A percentile compares a stretch with the other conserved stretches of the same genome.
phyloP scores from a whole-genome alignment of 164 flowering plant genomes.

The Tetracentron sinense region DNA sequence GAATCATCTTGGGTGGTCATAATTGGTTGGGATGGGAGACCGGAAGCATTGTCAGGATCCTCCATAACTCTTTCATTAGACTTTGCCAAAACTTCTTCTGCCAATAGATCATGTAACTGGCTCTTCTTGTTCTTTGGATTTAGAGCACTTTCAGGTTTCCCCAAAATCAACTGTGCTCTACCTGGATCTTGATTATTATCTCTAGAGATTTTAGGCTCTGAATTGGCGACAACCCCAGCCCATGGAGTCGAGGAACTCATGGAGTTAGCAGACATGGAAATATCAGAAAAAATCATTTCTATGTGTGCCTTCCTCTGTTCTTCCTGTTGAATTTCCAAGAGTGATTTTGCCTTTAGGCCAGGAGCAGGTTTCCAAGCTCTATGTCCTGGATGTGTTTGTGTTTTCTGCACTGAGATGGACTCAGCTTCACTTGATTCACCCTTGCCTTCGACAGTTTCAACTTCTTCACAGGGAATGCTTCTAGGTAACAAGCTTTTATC shows the following conservation, averaged over 20 bases:
- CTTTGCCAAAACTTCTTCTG: constrained; percentile 60
- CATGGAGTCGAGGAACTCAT: constrained; percentile 50
- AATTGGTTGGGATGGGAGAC: constrained; percentile 17
- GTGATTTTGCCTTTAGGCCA: constrained; percentile 78
- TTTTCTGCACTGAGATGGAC: constrained; percentile 21
- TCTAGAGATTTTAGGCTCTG: constrained; percentile 42
- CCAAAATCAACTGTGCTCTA: constrained; percentile 20
- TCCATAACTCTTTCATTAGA: constrained; percentile 40
- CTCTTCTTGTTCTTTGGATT: constrained; percentile 52
- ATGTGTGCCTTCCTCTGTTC: constrained; percentile 63
- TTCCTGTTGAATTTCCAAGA: constrained; percentile 90
- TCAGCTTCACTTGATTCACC: constrained; percentile 29
- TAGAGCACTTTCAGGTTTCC: constrained; percentile 29
- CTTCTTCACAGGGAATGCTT: constrained; percentile 14
- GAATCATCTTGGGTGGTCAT: constrained; percentile 25
- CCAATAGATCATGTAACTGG: constrained; percentile 70
- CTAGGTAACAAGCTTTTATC: constrained; percentile 15
- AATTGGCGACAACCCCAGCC: constrained; percentile 59
- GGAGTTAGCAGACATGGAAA: constrained; percentile 31
- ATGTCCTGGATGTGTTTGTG: constrained; percentile 33
- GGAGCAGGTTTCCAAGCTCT: constrained; percentile 94
- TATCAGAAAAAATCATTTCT: constrained; percentile 44
- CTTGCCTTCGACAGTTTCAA: constrained; percentile 23
- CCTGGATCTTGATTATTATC: constrained; percentile 37
- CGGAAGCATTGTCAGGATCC: constrained; percentile 25